A percentile compares a stretch with the other conserved stretches of the same genome.
Evolutionary conservation across 139 green algal species (phyloP).

Genomic region (Mychonastes homosphaera): DNA sequence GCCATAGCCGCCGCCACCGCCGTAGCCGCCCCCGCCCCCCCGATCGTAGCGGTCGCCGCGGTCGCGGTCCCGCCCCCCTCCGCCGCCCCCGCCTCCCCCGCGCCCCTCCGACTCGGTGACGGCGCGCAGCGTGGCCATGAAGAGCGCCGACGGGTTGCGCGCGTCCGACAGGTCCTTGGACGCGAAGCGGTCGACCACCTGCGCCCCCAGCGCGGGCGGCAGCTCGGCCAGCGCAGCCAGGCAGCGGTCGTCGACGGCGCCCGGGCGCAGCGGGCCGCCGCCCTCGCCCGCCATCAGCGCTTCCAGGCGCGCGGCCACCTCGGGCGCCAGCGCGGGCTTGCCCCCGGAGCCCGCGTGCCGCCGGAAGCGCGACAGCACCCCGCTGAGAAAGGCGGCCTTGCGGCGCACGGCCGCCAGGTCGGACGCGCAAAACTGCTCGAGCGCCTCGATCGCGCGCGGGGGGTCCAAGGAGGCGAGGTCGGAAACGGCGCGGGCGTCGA

Average conservation of each 20-base stretch:
- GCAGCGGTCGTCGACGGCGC: constrained; percentile 17
- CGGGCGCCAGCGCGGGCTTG: constrained; percentile 8
- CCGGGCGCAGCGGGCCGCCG: not conserved
- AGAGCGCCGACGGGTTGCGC: constrained; percentile 26
- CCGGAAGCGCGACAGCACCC: constrained; percentile 26
- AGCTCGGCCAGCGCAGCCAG: constrained; percentile 19
- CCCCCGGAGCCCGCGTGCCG: constrained; percentile 7
- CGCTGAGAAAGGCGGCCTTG: constrained; percentile 27
- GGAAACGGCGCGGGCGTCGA: too few relatives aligned
- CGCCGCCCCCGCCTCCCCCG: too few relatives aligned
- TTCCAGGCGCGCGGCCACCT: constrained; percentile 24
- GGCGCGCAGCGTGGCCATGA: constrained; percentile 23
- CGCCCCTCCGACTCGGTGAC: too few relatives aligned
- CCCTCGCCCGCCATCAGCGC: not conserved
- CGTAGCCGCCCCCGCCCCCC: too few relatives aligned
- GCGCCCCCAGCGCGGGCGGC: constrained; percentile 7
- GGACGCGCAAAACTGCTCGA: constrained; percentile 30
- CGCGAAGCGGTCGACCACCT: constrained; percentile 24
- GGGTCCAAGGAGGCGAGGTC: too few relatives aligned
- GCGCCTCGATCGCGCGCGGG: constrained; percentile 17
- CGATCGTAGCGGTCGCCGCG: too few relatives aligned
- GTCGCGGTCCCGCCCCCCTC: too few relatives aligned
- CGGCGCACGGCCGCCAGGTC: constrained; percentile 27
- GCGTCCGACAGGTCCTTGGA: constrained; percentile 28
- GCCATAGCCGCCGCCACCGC: too few relatives aligned